phyloP scores from a whole-genome alignment of 2,329 filamentous ascomycete species.

The Nakataea oryzae region DNA sequence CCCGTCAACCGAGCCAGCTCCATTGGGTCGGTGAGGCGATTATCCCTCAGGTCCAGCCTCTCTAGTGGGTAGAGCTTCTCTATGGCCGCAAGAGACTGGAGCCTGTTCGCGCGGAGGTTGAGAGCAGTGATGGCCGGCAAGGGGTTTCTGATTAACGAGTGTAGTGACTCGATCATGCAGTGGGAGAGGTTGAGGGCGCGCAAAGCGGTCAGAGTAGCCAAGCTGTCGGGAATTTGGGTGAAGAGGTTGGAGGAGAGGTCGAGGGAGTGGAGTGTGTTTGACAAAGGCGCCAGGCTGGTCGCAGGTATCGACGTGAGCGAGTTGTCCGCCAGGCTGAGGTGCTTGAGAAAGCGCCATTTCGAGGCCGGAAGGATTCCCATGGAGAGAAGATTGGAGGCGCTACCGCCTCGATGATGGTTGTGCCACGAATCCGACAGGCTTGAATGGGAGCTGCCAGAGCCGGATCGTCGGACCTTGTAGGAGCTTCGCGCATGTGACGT shows the following conservation, averaged over 20 bases:
- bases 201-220: conserved; percentile 77
- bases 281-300: conserved; percentile 67
- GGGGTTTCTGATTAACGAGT: conserved; percentile 75
- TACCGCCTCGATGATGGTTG: conserved; percentile 48
- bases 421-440: conserved; percentile 57
- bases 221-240: conserved; percentile 83
- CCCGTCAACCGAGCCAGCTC: conserved; percentile 83
- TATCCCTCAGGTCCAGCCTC: conserved; percentile 83
- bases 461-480: conserved; percentile 73
- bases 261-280: conserved; percentile 81
- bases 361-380: conserved; percentile 65
- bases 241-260: conserved; percentile 92
- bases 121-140: conserved; percentile 88
- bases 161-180: conserved; percentile 94
- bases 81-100: conserved; percentile 79
- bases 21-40: conserved; percentile 78
- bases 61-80: conserved; percentile 84
- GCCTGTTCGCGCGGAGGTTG: conserved; percentile 80
- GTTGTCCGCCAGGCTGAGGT: conserved; percentile 88
- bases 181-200: conserved; percentile 87
- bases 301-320: conserved; percentile 70
- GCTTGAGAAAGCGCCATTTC: conserved; percentile 92
- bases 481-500: conserved; percentile 56
- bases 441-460: conserved; percentile 88
- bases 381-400: conserved; percentile 66